These are phyloP conservation scores for Chara braunii DNA, from an alignment of 139 green algal species.

Conservation along the genomic window DNA sequence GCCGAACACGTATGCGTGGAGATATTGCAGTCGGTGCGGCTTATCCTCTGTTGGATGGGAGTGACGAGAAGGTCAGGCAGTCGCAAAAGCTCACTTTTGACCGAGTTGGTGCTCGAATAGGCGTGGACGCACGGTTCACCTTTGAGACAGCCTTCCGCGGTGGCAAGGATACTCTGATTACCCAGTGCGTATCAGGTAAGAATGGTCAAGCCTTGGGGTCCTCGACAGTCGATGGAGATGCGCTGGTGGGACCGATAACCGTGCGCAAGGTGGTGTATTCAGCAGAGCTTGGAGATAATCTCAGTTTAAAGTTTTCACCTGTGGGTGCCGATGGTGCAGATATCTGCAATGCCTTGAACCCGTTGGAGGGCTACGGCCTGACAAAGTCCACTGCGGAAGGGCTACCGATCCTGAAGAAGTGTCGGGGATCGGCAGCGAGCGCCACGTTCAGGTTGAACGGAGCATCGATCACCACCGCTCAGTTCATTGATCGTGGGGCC, in stretches of 20 bases:
- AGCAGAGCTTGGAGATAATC: background rate
- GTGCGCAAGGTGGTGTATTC: constrained; percentile 25
- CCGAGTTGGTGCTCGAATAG: no score
- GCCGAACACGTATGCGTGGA: background rate
- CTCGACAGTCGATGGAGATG: no score
- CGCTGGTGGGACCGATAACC: constrained; percentile 18
- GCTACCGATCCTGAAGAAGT: constrained; percentile 5
- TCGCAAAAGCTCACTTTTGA: no score
- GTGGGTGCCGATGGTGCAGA: constrained; percentile 15
- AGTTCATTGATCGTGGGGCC: constrained; percentile 16
- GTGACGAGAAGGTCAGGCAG: no score
- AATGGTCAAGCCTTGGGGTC: no score
- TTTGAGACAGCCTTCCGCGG: constrained; percentile 22
- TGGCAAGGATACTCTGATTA: constrained; percentile 11
- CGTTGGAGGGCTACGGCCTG: constrained; percentile 17
- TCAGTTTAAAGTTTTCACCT: constrained; percentile 5
- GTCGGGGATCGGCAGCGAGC: constrained; percentile 9
- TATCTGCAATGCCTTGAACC: constrained; percentile 14
- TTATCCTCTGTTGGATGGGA: no score
- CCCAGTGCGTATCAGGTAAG: constrained; percentile 5
- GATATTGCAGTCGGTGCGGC: constrained; percentile 1
- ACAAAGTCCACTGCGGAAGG: constrained; percentile 17
- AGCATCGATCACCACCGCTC: constrained; percentile 14
- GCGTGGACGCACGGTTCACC: constrained; percentile 10
- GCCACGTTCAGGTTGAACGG: background rate